Evolutionary conservation across 495 filamentous ascomycete species (phyloP).

Genomic region (Penicillium roqueforti): DNA sequence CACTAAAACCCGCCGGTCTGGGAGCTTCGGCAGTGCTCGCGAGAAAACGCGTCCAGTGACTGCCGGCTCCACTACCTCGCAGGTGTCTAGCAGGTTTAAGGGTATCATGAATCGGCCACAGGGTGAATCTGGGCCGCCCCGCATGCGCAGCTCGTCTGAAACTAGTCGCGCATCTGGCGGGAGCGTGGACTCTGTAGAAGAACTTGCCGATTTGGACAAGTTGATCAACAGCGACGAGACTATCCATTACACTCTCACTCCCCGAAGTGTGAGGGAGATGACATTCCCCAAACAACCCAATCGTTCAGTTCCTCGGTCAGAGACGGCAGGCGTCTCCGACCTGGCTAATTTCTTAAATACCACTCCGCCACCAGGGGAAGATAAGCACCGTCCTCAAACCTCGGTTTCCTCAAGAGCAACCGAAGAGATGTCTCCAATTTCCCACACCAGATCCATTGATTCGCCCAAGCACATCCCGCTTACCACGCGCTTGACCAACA

Average conservation of each 20-base stretch:
- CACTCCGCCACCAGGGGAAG: constrained; percentile 29
- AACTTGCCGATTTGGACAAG: constrained; percentile 67
- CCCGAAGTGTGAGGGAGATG: constrained; percentile 80
- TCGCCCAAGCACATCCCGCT: constrained; percentile 30
- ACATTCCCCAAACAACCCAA: constrained; percentile 50
- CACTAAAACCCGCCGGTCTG: constrained; percentile 32
- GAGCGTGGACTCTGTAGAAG: constrained; percentile 40
- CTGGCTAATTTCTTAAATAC: constrained; percentile 38
- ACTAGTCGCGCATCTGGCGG: constrained; percentile 37
- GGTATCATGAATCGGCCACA: constrained; percentile 46
- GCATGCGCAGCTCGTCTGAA: constrained; percentile 47
- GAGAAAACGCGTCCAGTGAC: constrained; percentile 50
- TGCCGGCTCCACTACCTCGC: constrained; percentile 50
- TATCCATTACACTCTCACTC: constrained; percentile 89
- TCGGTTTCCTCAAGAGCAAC: constrained; percentile 27
- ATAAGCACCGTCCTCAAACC: constrained; percentile 16
- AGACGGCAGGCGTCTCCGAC: constrained; percentile 36
- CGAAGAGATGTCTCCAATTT: constrained; percentile 13
- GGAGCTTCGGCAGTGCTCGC: constrained; percentile 45
- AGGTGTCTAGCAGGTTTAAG: constrained; percentile 51
- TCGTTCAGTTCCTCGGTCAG: constrained; percentile 31
- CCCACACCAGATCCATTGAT: constrained; percentile 22
- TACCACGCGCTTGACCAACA: constrained; percentile 24
- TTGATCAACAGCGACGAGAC: constrained; percentile 88
- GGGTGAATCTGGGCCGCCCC: constrained; percentile 38